Evolutionary conservation across 805 yeast species (phyloP), one percentile per base, ranked within the genome.

Genomic region (Spathaspora passalidarum): DNA sequence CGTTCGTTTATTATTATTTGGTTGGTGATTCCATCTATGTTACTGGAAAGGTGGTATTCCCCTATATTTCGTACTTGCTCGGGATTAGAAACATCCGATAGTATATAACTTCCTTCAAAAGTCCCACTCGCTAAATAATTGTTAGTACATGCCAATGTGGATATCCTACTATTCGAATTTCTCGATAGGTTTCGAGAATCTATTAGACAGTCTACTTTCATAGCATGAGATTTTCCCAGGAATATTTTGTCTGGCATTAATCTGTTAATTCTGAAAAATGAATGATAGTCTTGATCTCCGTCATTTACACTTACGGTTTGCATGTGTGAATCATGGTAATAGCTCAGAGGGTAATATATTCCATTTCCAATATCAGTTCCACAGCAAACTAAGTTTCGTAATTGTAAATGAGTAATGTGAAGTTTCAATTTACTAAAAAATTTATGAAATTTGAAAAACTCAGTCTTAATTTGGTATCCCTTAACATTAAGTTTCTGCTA

Each of bases 341-440:
- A 65, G 23, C 66, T 61, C 55, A 68, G 66, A 5, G 73, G 72
- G 45, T 69, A 71, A 51, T 57, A 71, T n/a, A 71, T 61, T 5
- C 75, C 75, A 38, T 61, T 61, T 10, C 60, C 56, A 43, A 54
- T 54, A 39, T 57, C 61, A 10, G 60, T 60, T 25, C 65, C 66
- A 51, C 65, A 74, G 45, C 70, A 68, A 7, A 81, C 72, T 41
- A 80, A 60, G 46, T 78, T 74, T 13, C 86, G 61, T 26, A 81
- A 63, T 60, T 81, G 86, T 57, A 80, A 80, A 63, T 82, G 86
- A 16, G 75, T 72, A 10, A 79, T 63, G 50, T 69, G 73, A 5
- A 82, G 78, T 43, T 70, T 72, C 7, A 81, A 68, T 48, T 63
- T 59, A 47, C 71, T 59, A 60, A 60, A 74, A 51, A 71, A 75